Conservation (phyloP, 2,329 filamentous ascomycete species). For the Cadophora gregata region DNA sequence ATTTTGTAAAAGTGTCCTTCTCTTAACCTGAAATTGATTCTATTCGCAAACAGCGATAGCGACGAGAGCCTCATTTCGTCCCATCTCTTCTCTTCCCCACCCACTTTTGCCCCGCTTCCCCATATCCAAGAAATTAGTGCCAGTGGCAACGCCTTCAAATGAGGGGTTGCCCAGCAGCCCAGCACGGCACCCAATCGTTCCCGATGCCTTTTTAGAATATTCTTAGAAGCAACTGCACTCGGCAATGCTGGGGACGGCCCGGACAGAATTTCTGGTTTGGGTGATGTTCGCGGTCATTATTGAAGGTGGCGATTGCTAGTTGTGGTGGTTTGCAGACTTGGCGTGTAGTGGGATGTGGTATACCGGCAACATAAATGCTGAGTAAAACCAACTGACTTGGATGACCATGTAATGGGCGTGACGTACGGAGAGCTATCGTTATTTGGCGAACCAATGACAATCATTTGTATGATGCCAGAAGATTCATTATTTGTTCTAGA, state of each 20-base stretch:
- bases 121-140: no score
- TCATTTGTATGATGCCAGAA: no score
- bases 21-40: not conserved
- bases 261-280: not conserved
- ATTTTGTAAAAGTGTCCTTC: not conserved
- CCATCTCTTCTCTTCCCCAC: not conserved
- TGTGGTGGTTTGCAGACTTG: not conserved
- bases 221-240: not conserved
- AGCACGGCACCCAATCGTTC: not conserved
- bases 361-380: no score
- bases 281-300: not conserved
- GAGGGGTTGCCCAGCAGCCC: constrained; percentile 10
- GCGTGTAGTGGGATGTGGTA: not conserved
- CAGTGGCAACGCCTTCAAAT: not conserved
- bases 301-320: not conserved
- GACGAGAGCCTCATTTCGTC: not conserved
- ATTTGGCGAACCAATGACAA: no score
- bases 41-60: not conserved
- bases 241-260: not conserved
- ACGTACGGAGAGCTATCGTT: no score
- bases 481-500: no score
- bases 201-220: not conserved
- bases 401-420: no score
- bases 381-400: no score
- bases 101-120: not conserved